Evolutionary conservation across 1,139 yeast genomes (phyloP), one percentile per base, ranked within the genome.

Genomic region (Scheffersomyces stambukii): DNA sequence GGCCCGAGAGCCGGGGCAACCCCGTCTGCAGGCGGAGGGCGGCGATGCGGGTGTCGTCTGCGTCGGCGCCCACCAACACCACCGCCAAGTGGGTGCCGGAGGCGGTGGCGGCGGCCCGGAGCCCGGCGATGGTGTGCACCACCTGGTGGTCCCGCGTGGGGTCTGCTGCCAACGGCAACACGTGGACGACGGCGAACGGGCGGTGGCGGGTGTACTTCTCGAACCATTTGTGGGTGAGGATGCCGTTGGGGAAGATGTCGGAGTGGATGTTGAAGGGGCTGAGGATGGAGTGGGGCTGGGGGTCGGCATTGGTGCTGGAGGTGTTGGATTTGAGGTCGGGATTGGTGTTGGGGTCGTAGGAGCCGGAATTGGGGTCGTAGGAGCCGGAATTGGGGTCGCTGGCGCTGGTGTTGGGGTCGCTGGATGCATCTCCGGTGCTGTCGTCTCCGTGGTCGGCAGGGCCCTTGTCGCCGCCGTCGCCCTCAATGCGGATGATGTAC

Each of bases 191-290:
- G 5, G 56, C 64, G 48, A 61, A 64, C 3, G 73, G 72, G n/a
- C 57, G 29, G 8, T 45, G 37, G 3, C 43, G 25, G 6, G 42
- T 36, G 36, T 66, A 67, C 40, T 64, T 65, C 16, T 36, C 33
- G 28, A 67, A 54, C 74, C 74, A 67, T 17, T 43, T 38, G 1
- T 38, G 37, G 7, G 62, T 52, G 7, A 67, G 39, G 6, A 67
- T 55, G 1, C 73, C 74, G 36, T 67, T 65, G 19, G 73, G 73
- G 29, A 54, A 67, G 25, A 67, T 41, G 23, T 55, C 63, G 0
- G 71, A 64, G 5, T 45, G 29, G 3, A 48, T 37, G 33, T 63
- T 54, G 43, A 66, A 63, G 0, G 73, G 73, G 0, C 71, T 64
- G 3, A 55, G 29, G 3, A 30, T 27, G 7, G 67, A 56, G 37